Conservation (phyloP, 148 eudicot genomes). For the Polygonum maritimum region DNA sequence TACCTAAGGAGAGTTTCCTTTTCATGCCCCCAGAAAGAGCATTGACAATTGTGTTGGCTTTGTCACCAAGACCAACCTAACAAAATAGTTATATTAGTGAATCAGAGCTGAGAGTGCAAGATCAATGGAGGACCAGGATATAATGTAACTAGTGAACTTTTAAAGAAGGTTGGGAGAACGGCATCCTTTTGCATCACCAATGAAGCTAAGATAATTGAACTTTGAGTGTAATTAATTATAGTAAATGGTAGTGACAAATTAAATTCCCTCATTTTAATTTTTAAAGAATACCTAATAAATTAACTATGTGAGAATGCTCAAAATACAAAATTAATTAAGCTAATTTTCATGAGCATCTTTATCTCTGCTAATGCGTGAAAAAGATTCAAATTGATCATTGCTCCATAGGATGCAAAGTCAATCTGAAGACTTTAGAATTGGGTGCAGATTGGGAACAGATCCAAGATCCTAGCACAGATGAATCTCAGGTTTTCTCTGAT, state of each 20-base stretch:
- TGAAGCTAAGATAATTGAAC: neutral
- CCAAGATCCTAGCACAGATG: neutral
- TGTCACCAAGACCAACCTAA: slow-evolving; percentile 96
- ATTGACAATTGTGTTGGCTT: slow-evolving; percentile 61
- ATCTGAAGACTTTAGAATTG: neutral
- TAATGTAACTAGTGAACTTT: neutral
- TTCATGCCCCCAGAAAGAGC: slow-evolving; percentile 99
- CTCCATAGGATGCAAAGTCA: neutral
- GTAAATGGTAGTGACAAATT: neutral
- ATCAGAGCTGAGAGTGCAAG: neutral
- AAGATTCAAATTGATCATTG: neutral
- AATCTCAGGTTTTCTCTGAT: neutral
- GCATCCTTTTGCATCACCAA: neutral
- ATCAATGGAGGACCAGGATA: neutral
- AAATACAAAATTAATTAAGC: neutral
- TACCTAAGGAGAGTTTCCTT: slow-evolving; percentile 90
- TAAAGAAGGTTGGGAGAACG: neutral
- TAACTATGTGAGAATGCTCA: neutral
- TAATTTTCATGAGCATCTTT: neutral
- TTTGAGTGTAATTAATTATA: neutral
- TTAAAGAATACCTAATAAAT: neutral
- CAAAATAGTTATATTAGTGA: slow-evolving; percentile 1
- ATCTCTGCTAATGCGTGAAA: neutral
- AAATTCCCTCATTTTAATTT: neutral
- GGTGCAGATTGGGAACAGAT: neutral